Percentiles rank a stretch among this genome's conserved stretches.
Evolutionary conservation across 2,329 filamentous ascomycete species (phyloP).

Genomic region (Kalmusia sp.): DNA sequence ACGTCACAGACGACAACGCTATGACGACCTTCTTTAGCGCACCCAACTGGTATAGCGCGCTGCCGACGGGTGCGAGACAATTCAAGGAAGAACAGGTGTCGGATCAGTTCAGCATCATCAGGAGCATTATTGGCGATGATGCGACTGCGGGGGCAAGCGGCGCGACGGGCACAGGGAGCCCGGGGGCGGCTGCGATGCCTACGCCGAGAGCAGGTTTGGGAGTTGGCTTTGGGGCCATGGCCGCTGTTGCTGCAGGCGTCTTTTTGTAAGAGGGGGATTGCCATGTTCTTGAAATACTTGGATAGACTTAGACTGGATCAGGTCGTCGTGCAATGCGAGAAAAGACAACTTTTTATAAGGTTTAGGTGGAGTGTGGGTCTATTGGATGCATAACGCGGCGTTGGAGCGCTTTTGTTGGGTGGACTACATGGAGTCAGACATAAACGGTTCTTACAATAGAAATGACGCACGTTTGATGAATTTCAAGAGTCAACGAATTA

Average conservation of each 20-base stretch:
- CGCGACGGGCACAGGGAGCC: slow-evolving; percentile 25
- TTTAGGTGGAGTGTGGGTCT: no score
- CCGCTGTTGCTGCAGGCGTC: slow-evolving; percentile 34
- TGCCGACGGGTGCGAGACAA: slow-evolving; percentile 31
- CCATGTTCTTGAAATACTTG: not conserved
- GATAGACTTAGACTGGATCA: not conserved
- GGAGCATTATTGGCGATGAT: slow-evolving; percentile 24
- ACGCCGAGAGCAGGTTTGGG: slow-evolving; percentile 27
- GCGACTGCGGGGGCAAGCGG: slow-evolving; percentile 12
- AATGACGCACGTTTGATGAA: no score
- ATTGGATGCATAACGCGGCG: no score
- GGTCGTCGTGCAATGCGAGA: not conserved
- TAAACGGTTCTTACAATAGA: no score
- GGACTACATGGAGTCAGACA: no score
- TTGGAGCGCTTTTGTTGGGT: no score
- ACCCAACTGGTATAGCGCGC: slow-evolving; percentile 38
- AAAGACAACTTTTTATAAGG: no score
- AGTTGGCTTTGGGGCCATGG: slow-evolving; percentile 34
- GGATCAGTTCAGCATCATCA: slow-evolving; percentile 39
- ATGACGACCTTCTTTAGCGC: slow-evolving; percentile 30
- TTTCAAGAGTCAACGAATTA: no score
- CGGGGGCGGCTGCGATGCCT: slow-evolving; percentile 25
- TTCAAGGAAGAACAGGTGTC: slow-evolving; percentile 42
- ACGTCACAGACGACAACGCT: slow-evolving; percentile 28
- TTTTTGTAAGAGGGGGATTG: slow-evolving; percentile 28